phyloP scores from a whole-genome alignment of 768 basidiomycete species.

The Auricularia sp. region DNA sequence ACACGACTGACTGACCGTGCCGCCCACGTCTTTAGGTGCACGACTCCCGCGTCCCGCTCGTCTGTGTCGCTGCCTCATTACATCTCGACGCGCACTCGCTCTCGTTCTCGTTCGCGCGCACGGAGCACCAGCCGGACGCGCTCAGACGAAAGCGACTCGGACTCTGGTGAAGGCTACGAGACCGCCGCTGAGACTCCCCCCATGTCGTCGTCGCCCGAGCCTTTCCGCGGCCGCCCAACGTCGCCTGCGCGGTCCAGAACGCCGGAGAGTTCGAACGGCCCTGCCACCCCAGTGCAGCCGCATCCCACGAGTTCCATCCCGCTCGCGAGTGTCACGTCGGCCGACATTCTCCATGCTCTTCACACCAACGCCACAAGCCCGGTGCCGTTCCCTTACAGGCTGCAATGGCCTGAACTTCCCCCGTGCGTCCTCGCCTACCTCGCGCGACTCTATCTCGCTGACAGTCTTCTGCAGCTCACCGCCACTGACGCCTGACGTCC shows the following conservation, averaged over 20 bases:
- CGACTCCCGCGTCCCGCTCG: not conserved
- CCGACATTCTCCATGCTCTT: not conserved
- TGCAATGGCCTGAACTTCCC: not conserved
- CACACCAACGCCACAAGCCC: not conserved
- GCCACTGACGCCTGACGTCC: not conserved
- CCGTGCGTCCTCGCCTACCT: not conserved
- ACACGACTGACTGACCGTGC: too few species aligned
- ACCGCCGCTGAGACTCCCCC: not conserved
- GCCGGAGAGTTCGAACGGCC: not conserved
- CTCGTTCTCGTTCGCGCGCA: not conserved
- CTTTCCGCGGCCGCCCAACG: not conserved
- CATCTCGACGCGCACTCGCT: not conserved
- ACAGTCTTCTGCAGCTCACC: not conserved
- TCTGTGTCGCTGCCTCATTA: not conserved
- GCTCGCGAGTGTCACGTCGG: not conserved
- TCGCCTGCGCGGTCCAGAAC: not conserved
- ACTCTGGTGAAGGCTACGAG: not conserved
- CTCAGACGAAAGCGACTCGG: not conserved
- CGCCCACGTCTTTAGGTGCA: not conserved
- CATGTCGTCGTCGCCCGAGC: not conserved
- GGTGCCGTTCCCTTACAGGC: not conserved
- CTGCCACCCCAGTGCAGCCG: not conserved
- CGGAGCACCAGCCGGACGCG: not conserved
- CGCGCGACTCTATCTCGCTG: not conserved
- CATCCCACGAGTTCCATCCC: not conserved